A percentile compares a stretch with the other conserved stretches of the same genome.
These are phyloP conservation scores for Galerina marginata DNA, from an alignment of 768 basidiomycete species.

Conservation along the genomic window DNA sequence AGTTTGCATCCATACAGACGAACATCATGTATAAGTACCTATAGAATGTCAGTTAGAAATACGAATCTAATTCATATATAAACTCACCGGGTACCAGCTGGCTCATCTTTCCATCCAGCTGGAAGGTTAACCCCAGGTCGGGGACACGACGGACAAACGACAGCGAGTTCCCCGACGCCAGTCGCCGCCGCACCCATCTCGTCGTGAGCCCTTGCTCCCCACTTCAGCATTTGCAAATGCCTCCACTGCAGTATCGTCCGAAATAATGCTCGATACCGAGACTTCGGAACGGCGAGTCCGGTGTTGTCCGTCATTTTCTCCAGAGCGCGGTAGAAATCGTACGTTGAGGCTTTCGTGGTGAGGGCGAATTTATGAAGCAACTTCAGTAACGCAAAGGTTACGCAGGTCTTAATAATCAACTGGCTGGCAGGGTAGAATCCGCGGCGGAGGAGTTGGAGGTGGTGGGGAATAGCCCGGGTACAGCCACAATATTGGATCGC, in stretches of 20 bases:
- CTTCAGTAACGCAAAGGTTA: conserved; percentile 19
- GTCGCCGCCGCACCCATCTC: background rate
- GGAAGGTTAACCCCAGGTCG: conserved; percentile 4
- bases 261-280: conserved; percentile 5
- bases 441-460: conserved; percentile 8
- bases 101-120: background rate
- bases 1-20: background rate
- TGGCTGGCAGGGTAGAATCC: conserved; percentile 25
- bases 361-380: conserved; percentile 24
- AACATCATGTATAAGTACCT: conserved; percentile 1
- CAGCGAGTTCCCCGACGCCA: background rate
- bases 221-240: conserved; percentile 5
- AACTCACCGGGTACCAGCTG: background rate
- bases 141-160: conserved; percentile 4
- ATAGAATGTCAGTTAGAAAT: background rate
- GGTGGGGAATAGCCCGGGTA: conserved; percentile 8
- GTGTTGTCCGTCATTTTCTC: conserved; percentile 9
- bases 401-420: conserved; percentile 19
- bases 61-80: background rate
- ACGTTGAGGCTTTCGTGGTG: conserved; percentile 24
- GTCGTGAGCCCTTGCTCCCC: conserved; percentile 3
- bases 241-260: conserved; percentile 3
- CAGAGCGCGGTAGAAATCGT: conserved; percentile 4
- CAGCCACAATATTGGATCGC: conserved; percentile 32
- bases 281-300: background rate